These are phyloP conservation scores for Erodium texanum DNA, from an alignment of 441 rosid genomes.

Conservation along the genomic window DNA sequence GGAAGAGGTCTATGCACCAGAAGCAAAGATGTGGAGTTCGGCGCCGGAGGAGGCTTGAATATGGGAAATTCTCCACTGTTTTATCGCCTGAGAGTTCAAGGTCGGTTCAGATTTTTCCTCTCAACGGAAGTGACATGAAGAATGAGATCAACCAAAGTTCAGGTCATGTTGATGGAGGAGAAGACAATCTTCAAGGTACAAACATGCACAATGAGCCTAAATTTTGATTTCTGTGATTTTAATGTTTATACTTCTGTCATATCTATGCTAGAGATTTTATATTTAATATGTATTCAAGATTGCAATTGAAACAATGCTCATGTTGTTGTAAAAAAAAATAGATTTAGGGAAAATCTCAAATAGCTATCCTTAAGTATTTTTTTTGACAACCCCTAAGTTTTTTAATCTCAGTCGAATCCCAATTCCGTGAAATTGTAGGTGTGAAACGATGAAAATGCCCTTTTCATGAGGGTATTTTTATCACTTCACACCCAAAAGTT, in stretches of 20 bases:
- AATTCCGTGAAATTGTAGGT: too few relatives aligned
- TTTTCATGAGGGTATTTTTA: too few relatives aligned
- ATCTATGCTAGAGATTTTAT: neutral
- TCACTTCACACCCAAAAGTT: too few relatives aligned
- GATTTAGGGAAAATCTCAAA: too few relatives aligned
- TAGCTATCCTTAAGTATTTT: too few relatives aligned
- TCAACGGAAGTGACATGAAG: slow-evolving; percentile 17
- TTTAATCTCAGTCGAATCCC: too few relatives aligned
- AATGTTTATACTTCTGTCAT: neutral
- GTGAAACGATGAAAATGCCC: too few relatives aligned
- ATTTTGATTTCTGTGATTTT: neutral
- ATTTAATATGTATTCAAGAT: neutral
- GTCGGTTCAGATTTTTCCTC: slow-evolving; percentile 16
- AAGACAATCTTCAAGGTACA: slow-evolving; percentile 27
- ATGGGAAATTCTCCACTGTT: slow-evolving; percentile 25
- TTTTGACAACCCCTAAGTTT: too few relatives aligned
- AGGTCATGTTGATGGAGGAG: slow-evolving; percentile 17
- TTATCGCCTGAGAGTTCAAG: slow-evolving; percentile 9
- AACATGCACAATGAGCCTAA: slow-evolving; percentile 16
- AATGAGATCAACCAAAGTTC: slow-evolving; percentile 21
- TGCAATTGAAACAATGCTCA: neutral
- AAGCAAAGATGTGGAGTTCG: slow-evolving; percentile 36
- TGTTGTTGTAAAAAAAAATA: neutral
- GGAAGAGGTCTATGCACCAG: slow-evolving; percentile 38
- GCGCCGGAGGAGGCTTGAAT: slow-evolving; percentile 36